phyloP scores from a whole-genome alignment of 2,329 filamentous ascomycete genomes.

The Plenodomus tracheiphilus region DNA sequence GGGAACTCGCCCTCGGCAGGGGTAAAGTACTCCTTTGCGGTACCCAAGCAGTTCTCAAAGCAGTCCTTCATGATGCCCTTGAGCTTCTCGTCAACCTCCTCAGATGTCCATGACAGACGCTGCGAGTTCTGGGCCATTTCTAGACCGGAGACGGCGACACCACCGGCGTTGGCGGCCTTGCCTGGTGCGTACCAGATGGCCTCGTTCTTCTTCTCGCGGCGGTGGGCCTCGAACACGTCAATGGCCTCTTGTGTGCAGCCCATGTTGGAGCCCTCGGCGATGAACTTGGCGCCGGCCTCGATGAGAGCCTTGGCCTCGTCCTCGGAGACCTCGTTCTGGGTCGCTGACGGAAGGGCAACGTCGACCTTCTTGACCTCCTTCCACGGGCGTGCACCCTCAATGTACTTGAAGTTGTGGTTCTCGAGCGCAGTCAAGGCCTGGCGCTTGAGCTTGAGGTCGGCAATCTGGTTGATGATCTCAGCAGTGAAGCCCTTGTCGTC shows the following conservation, averaged over 20 bases:
- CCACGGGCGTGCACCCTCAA: slow-evolving; percentile 89
- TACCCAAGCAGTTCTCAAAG: slow-evolving; percentile 86
- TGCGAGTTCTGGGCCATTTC: slow-evolving; percentile 99
- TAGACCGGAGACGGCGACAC: slow-evolving; percentile 93
- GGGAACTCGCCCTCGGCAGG: slow-evolving; percentile 81
- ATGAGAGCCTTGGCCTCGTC: slow-evolving; percentile 87
- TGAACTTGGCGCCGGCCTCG: slow-evolving; percentile 74
- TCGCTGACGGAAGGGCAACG: slow-evolving; percentile 88
- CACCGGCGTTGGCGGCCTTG: slow-evolving; percentile 96
- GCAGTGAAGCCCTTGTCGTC: slow-evolving; percentile 73
- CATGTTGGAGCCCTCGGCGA: slow-evolving; percentile 99
- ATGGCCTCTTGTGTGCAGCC: slow-evolving; percentile 96
- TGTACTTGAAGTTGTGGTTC: slow-evolving; percentile 76
- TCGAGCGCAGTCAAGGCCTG: slow-evolving; percentile 77
- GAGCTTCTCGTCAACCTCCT: slow-evolving; percentile 90
- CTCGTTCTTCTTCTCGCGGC: slow-evolving; percentile 67
- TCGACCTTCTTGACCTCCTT: slow-evolving; percentile 86
- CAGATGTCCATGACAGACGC: slow-evolving; percentile 79
- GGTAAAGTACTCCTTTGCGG: slow-evolving; percentile 85
- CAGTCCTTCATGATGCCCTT: slow-evolving; percentile 94
- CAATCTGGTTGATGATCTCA: slow-evolving; percentile 78
- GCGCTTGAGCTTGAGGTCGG: slow-evolving; percentile 82
- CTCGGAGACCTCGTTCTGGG: slow-evolving; percentile 94
- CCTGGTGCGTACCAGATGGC: slow-evolving; percentile 94
- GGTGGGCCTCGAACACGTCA: slow-evolving; percentile 81